phyloP scores from a whole-genome alignment of 2,329 filamentous ascomycete genomes.

The Epichloe coenophiala region DNA sequence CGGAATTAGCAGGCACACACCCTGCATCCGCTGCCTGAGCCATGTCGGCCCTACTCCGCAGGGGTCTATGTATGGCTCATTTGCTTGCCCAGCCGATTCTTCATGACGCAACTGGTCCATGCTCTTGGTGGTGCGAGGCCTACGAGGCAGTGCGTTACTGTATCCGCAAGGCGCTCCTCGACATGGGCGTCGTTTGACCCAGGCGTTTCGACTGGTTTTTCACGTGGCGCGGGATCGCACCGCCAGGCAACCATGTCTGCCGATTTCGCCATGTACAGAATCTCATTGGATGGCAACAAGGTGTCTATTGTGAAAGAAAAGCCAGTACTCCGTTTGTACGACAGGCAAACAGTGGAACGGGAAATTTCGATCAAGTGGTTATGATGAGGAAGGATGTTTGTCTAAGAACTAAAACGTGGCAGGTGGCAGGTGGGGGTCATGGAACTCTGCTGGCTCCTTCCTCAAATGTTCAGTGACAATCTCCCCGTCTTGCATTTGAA shows the following conservation, averaged over 20 bases:
- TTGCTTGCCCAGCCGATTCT: not conserved
- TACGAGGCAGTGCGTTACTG: not conserved
- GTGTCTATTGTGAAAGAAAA: not conserved
- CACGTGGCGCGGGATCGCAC: not conserved
- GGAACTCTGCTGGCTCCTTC: no score
- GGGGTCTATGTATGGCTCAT: not conserved
- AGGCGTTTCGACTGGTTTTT: not conserved
- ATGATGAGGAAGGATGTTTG: not conserved
- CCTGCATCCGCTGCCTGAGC: not conserved
- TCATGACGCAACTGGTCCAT: conserved; percentile 4
- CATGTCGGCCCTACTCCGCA: conserved; percentile 2
- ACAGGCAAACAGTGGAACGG: not conserved
- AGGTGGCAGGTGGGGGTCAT: no score
- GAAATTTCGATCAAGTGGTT: not conserved
- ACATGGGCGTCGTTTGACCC: not conserved
- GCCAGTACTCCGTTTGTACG: not conserved
- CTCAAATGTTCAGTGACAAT: no score
- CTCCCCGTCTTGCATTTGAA: no score
- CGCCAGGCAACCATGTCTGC: not conserved
- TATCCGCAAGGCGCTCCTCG: not conserved
- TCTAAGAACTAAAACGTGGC: not conserved
- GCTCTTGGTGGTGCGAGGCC: not conserved
- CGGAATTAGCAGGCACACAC: conserved; percentile 2
- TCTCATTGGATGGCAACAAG: not conserved
- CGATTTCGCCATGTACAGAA: not conserved